These are phyloP conservation scores for Dactylonectria macrodidyma DNA, from an alignment of 2,329 filamentous ascomycete genomes.

Conservation along the genomic window DNA sequence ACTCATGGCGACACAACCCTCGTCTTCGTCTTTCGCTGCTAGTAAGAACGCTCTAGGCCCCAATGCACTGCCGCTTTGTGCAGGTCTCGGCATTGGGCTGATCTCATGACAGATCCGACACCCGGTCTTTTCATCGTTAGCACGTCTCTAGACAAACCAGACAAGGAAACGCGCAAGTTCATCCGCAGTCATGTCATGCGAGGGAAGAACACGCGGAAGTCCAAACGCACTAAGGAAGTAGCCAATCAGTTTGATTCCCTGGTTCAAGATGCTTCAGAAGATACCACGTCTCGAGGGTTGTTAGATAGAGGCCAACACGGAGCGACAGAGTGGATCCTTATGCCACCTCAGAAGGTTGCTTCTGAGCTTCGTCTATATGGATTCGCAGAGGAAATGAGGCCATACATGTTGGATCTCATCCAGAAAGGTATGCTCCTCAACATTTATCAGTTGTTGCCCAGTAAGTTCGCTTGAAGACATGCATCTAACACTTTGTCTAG, in stretches of 20 bases:
- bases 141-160: slow-evolving; percentile 41
- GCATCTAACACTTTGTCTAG: slow-evolving; percentile 8
- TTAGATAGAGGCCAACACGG: background rate
- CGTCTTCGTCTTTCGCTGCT: slow-evolving; percentile 10
- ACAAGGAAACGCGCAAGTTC: slow-evolving; percentile 38
- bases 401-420: slow-evolving; percentile 32
- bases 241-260: background rate
- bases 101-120: slow-evolving; percentile 8
- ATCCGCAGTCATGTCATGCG: slow-evolving; percentile 51
- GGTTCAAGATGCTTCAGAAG: slow-evolving; percentile 2
- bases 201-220: slow-evolving; percentile 43
- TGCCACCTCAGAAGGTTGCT: slow-evolving; percentile 24
- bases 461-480: background rate
- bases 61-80: background rate
- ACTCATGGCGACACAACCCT: slow-evolving; percentile 7
- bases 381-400: slow-evolving; percentile 23
- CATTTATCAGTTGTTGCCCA: background rate
- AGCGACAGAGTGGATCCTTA: slow-evolving; percentile 8
- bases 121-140: slow-evolving; percentile 36
- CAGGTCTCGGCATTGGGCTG: slow-evolving; percentile 4
- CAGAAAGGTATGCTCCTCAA: slow-evolving; percentile 22
- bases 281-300: background rate
- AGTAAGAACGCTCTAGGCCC: slow-evolving; percentile 8
- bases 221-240: slow-evolving; percentile 19
- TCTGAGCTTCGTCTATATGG: slow-evolving; percentile 33